phyloP scores from a whole-genome alignment of 2,329 filamentous ascomycete species.

The Penicillium sp. region DNA sequence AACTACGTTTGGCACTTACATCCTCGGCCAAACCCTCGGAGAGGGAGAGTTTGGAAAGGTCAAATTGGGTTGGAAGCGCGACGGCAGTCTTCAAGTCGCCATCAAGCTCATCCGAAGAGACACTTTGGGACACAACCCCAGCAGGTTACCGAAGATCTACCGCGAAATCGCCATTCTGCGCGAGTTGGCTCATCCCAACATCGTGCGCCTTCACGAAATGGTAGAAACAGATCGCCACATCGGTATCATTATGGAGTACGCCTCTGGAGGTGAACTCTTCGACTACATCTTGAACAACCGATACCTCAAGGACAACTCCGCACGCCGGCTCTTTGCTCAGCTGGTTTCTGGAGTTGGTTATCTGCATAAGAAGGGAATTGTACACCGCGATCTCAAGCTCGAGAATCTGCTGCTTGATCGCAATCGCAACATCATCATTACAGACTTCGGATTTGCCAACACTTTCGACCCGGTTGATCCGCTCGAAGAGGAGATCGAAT shows the following conservation, averaged over 20 bases:
- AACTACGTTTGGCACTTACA: conserved; percentile 92
- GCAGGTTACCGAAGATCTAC: conserved; percentile 91
- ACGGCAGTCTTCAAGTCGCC: conserved; percentile 89
- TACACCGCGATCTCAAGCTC: conserved; percentile 93
- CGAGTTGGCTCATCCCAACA: conserved; percentile 90
- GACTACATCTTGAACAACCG: conserved; percentile 97
- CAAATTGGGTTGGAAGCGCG: conserved; percentile 96
- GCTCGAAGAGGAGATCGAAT: conserved; percentile 84
- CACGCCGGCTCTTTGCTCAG: conserved; percentile 89
- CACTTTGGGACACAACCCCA: conserved; percentile 82
- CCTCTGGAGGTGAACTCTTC: conserved; percentile 94
- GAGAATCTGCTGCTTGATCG: conserved; percentile 94
- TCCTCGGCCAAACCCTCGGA: conserved; percentile 90
- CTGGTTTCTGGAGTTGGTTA: conserved; percentile 96
- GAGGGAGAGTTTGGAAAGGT: conserved; percentile 99
- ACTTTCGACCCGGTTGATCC: conserved; percentile 91
- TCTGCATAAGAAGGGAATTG: conserved; percentile 97
- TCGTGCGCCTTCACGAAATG: conserved; percentile 96
- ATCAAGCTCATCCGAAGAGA: conserved; percentile 98
- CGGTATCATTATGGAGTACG: conserved; percentile 97
- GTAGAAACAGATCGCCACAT: conserved; percentile 97
- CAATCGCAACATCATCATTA: conserved; percentile 99
- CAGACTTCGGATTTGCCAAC: conserved; percentile 98
- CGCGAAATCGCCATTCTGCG: conserved; percentile 91
- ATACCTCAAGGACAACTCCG: conserved; percentile 91